Evolutionary conservation across 805 yeast species (phyloP).

Genomic region (Candida awuae): DNA sequence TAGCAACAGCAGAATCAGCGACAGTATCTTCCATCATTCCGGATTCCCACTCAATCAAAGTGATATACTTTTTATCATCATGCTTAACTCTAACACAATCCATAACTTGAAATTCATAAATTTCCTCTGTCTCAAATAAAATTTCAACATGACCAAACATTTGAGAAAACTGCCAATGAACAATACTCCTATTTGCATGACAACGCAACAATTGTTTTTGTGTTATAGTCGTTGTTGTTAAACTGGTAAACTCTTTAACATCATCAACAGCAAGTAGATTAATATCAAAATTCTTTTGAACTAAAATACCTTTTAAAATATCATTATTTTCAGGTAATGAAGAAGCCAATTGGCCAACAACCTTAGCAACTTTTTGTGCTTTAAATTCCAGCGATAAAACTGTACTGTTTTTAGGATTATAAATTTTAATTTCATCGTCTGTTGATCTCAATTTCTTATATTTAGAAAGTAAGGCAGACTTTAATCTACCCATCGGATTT

Average conservation of each 20-base stretch:
- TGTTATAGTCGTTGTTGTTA: conserved; percentile 75
- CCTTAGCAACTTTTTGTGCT: conserved; percentile 77
- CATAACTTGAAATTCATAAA: conserved; percentile 52
- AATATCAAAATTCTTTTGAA: conserved; percentile 84
- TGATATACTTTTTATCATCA: conserved; percentile 35
- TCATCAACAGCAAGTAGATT: conserved; percentile 79
- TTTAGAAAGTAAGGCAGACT: conserved; percentile 84
- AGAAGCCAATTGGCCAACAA: conserved; percentile 46
- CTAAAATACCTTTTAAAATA: conserved; percentile 71
- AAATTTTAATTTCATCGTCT: conserved; percentile 82
- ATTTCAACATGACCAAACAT: conserved; percentile 87
- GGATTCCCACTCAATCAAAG: conserved; percentile 84
- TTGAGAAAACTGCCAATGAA: conserved; percentile 84
- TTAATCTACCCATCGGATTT: conserved; percentile 96
- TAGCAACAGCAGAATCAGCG: conserved; percentile 91
- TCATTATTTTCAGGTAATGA: conserved; percentile 33
- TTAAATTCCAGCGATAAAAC: conserved; percentile 68
- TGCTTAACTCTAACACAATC: conserved; percentile 48
- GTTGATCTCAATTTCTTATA: conserved; percentile 77
- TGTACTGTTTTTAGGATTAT: conserved; percentile 87
- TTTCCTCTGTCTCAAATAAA: conserved; percentile 44
- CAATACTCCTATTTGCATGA: conserved; percentile 70
- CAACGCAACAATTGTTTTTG: conserved; percentile 75
- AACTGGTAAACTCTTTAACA: conserved; percentile 78
- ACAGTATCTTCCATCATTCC: conserved; percentile 84